Base-by-base conservation (phyloP, 345 rosid species). In the Capsella bursapastoris region DNA sequence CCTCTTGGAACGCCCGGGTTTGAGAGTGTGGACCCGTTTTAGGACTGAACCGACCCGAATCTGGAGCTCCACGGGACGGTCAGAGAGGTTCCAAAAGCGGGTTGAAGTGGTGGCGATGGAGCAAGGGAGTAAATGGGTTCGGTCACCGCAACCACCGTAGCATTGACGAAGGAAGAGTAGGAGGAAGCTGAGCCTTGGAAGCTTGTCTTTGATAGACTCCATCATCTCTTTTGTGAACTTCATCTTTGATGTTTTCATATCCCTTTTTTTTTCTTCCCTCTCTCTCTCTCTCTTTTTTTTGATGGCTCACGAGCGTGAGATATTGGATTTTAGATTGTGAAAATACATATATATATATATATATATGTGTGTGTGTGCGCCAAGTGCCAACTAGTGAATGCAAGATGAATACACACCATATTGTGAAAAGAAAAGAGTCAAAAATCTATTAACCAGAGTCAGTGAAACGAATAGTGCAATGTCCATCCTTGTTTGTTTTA, bases 1-100 rank as follows among this genome's bases (percentile, higher is more conserved):
- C 72, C 88, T 86, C 72, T 93, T 93, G 2, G 98, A 93, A 32
- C 79, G 78, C 12, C 98, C 96, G 27, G 93, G 90, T 87, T 90
- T 87, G 82, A 93, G 78, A 34, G 86, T 86, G 78, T 93, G 89
- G 14, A 90, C 93, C 51, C 85, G 86, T 80, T 86, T 93, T 37
- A 90, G 88, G 51, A 89, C 84, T 15, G 98, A 90, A 35, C 97
- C 93, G 10, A 90, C 91, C 59, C 97, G 84, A 68, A 90, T 76
- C 75, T 90, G 97, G 61, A 93, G 80, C 83, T 90, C 93, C 56
- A 90, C 73, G 1, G 93, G 80, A 72, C 87, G 78, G 78, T 89
- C 93, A 4, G 93, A 88, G 65, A 83, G 80, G 85, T 93, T 93
- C 87, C 84, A 90, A 66, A 93, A 81, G 49, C 93, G 87, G 52